Evolutionary conservation across 1,139 yeast species (phyloP), one percentile per base, ranked within the genome.

Genomic region (Wickerhamiella infanticola): DNA sequence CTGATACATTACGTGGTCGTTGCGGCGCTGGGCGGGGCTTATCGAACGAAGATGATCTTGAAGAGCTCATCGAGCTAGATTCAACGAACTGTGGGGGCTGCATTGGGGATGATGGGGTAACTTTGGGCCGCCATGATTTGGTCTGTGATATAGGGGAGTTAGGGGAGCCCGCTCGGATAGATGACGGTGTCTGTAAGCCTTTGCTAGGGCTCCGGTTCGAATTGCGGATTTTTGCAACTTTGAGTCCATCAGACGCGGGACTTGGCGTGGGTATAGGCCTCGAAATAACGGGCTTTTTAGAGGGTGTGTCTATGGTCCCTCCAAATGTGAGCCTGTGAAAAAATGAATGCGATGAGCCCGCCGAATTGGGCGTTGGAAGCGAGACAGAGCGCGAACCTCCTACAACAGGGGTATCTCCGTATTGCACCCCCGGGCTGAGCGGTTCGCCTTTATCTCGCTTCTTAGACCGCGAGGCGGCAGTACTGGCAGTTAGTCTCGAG

Each of bases 401-500:
- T 23, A 23, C 35, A 13, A 24, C 3, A 9, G 24, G 6, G 6
- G 25, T 7, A 11, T 27, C n/a, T 13, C 29, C 43, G 11, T 33
- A 4, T 5, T n/a, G 18, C 18, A 18, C 18, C 4, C 13, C 7
- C 9, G 24, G 37, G 13, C 25, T 27, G 5, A 36, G 42, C 11
- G 41, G 26, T 3, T 29, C 36, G 24, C 24, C 7, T 41, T 35
- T 40, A 3, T 35, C 46, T 31, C 46, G 47, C 44, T 29, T 36
- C 24, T 41, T 44, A 31, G 37, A 40, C 35, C 43, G 46, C 27
- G 47, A 44, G 11, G 47, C 40, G 27, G 41, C 44, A 5, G 48
- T 51, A 11, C 45, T 48, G 39, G 46, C 37, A 3, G 52, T 50
- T 33, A 51, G 47, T 37, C 54, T 44, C 18, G 51, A 37, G 5